Percentiles rank a stretch among this genome's conserved stretches.
Evolutionary conservation across 495 filamentous ascomycete genomes (phyloP).

Genomic region (Lasiosphaeris hirsuta): DNA sequence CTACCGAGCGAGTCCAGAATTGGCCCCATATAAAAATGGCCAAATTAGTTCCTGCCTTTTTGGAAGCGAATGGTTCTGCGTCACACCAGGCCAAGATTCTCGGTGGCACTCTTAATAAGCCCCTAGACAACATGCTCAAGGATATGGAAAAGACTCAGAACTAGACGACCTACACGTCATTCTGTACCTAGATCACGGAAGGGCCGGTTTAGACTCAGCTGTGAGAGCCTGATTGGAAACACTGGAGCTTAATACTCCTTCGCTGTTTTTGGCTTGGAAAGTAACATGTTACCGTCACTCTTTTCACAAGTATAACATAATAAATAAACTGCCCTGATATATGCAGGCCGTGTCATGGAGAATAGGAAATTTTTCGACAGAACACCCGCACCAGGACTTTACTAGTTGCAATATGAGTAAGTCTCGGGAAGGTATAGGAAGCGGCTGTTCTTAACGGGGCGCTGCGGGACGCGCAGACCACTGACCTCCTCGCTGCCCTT

Average conservation of each 20-base stretch:
- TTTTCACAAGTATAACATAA: constrained; percentile 1
- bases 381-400: background rate
- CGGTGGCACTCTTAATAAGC: constrained; percentile 1
- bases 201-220: constrained; percentile 1
- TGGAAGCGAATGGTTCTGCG: no score
- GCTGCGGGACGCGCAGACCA: background rate
- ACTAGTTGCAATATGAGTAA: background rate
- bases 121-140: constrained; percentile 1
- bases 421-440: background rate
- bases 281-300: constrained; percentile 2
- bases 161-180: background rate
- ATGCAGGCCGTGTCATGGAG: background rate
- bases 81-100: no score
- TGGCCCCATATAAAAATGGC: no score
- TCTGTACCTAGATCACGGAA: background rate
- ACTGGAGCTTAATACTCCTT: background rate
- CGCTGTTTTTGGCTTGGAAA: background rate
- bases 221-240: background rate
- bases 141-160: constrained; percentile 4
- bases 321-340: background rate
- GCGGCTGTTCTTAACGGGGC: background rate
- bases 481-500: no score
- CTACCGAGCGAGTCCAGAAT: no score
- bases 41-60: no score
- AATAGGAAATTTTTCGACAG: background rate